Evolutionary conservation across 164 flowering plant species (phyloP).

Genomic region (Hamamelis virginiana): DNA sequence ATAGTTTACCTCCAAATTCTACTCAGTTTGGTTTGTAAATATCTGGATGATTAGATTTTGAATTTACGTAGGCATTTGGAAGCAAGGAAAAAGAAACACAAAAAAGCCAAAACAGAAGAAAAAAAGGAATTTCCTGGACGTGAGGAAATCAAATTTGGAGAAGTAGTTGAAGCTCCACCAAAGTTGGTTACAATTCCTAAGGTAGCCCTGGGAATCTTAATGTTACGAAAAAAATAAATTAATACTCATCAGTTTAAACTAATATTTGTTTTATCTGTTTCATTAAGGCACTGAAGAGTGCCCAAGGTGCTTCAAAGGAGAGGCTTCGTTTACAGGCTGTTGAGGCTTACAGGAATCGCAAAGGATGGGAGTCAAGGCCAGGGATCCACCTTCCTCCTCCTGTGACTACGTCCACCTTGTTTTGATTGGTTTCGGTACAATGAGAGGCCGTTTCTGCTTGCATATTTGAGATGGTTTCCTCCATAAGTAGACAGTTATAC

Average conservation of each 20-base stretch:
- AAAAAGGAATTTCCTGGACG: slow-evolving; percentile 49
- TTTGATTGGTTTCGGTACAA: slow-evolving; percentile 9
- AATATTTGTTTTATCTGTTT: not conserved
- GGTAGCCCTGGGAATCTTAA: slow-evolving; percentile 32
- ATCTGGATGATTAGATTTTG: not conserved
- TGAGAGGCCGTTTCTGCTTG: not conserved
- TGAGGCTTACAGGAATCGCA: slow-evolving; percentile 78
- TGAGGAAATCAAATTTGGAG: slow-evolving; percentile 76
- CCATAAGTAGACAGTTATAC: too few relatives aligned
- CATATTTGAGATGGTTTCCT: not conserved
- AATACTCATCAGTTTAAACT: not conserved
- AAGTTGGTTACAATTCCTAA: slow-evolving; percentile 69
- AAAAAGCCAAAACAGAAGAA: slow-evolving; percentile 49
- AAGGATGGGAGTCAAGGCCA: slow-evolving; percentile 81
- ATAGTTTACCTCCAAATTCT: not conserved
- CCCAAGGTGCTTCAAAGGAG: slow-evolving; percentile 68
- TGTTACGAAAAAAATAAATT: not conserved
- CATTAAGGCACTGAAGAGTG: slow-evolving; percentile 44
- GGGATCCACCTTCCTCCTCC: slow-evolving; percentile 60
- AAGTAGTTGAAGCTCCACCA: slow-evolving; percentile 90
- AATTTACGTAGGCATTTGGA: slow-evolving; percentile 53
- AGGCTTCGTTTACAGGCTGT: slow-evolving; percentile 79
- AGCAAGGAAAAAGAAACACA: slow-evolving; percentile 63
- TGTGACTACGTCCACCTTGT: slow-evolving; percentile 17
- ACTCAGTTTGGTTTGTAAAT: not conserved